Base-by-base conservation (phyloP, 2,329 filamentous ascomycete species). In the Trichoderma harzianum region DNA sequence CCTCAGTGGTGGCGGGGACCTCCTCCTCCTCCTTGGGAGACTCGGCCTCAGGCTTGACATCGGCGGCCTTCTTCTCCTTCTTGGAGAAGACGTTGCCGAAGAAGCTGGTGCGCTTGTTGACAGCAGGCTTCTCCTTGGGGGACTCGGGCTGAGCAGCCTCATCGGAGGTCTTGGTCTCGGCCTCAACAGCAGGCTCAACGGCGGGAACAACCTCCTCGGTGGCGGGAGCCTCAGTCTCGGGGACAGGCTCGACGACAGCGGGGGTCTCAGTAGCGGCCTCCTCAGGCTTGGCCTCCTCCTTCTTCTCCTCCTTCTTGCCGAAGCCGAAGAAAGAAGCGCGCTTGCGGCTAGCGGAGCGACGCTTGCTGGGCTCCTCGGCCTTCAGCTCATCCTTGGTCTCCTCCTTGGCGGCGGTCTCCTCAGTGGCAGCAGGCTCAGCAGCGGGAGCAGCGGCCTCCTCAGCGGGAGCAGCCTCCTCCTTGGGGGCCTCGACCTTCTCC, bases 311-410 rank as follows among this genome's bases (percentile, higher is more conserved):
- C 83, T 89, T 89, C 83, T 88, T 87, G 77, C 86, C 84, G 74
- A 90, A 84, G 76, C 86, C 87, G 77, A 92, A 91, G 83, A 91
- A 87, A 69, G 89, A 91, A 61, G 84, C 82, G 67, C 90, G 89
- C 88, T 92, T 91, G 78, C 87, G 87, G 79, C 89, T 91, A 65
- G 86, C 86, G 76, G 88, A 90, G 78, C 89, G 87, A 75, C 86
- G 87, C 85, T 72, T 90, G 47, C 47, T 53, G 75, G 86, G 82
- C 79, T 89, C 85, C 78, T 90, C 86, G 77, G 86, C 85, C 81
- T 88, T 86, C 64, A 80, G 80, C 75, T 89, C 87, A 73, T 86
- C 83, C 77, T 82, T 81, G 70, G 76, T 77, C 70, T 82, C 84
- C 55, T 80, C 78, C 71, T 80, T 80, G 65, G 77, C 72, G 47